These are phyloP conservation scores for Komagataella pastoris DNA, from an alignment of 805 yeast genomes.

Conservation along the genomic window DNA sequence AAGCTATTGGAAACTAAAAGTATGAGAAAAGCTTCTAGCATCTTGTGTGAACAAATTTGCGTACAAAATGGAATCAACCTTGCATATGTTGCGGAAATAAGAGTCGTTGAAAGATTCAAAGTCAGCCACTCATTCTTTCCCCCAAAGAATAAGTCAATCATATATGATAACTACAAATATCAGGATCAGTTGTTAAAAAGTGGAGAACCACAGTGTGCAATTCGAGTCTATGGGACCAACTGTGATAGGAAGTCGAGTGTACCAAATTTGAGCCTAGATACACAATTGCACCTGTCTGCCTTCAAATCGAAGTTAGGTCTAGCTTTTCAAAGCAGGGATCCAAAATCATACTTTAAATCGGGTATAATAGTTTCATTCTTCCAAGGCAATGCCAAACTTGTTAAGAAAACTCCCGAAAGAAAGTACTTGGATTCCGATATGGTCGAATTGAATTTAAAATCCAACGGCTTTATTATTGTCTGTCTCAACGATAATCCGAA, in stretches of 20 bases:
- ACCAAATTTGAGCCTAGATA: conserved; percentile 15
- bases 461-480: conserved; percentile 40
- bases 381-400: conserved; percentile 27
- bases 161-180: conserved; percentile 27
- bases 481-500: conserved; percentile 23
- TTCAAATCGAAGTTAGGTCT: conserved; percentile 42
- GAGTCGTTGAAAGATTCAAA: conserved; percentile 31
- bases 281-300: conserved; percentile 26
- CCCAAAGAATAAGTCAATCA: conserved; percentile 22
- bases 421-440: conserved; percentile 6
- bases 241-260: conserved; percentile 2
- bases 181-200: conserved; percentile 21
- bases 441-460: conserved; percentile 30
- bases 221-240: conserved; percentile 31
- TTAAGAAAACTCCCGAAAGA: conserved; percentile 17
- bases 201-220: conserved; percentile 26
- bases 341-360: conserved; percentile 17
- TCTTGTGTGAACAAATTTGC: conserved; percentile 23
- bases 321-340: conserved; percentile 20
- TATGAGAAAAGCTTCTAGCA: conserved; percentile 20
- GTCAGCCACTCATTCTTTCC: conserved; percentile 32
- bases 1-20: neutral
- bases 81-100: conserved; percentile 37
- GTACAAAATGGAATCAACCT: conserved; percentile 21
- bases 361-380: conserved; percentile 44